These are phyloP conservation scores for Alternaria arborescens DNA, from an alignment of 2,329 filamentous ascomycete species.

Conservation along the genomic window DNA sequence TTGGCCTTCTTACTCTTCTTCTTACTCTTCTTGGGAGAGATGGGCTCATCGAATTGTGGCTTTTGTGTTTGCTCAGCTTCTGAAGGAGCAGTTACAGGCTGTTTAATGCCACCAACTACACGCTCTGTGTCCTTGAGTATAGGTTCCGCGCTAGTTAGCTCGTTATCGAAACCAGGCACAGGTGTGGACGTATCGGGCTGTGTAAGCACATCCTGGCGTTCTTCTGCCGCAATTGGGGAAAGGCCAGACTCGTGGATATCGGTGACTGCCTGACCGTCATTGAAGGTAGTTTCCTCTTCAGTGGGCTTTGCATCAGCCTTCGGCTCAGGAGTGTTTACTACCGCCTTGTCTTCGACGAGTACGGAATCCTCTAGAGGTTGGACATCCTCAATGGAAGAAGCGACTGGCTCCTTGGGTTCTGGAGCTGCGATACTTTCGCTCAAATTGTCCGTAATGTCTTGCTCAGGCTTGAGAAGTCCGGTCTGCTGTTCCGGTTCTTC, in stretches of 20 bases:
- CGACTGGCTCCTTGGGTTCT: not conserved
- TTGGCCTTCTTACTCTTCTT: conserved; percentile 47
- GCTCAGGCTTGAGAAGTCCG: conserved; percentile 5
- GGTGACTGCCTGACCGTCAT: not conserved
- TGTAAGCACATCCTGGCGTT: not conserved
- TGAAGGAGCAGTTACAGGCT: not conserved
- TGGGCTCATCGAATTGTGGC: conserved; percentile 6
- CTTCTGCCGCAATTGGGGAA: not conserved
- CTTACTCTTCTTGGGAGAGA: conserved; percentile 25
- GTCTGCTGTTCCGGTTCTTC: conserved; percentile 22
- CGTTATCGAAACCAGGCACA: not conserved
- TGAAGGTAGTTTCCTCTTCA: not conserved
- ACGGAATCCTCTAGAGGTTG: not conserved
- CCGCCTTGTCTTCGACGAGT: not conserved
- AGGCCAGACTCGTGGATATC: not conserved
- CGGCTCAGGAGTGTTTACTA: not conserved
- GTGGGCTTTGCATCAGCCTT: not conserved
- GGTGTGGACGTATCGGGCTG: not conserved
- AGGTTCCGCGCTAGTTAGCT: not conserved
- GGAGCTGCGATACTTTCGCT: not conserved
- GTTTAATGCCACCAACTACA: not conserved
- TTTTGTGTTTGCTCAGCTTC: not conserved
- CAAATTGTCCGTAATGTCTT: not conserved
- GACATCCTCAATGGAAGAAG: not conserved
- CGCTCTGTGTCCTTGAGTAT: not conserved